Percentiles rank a stretch among this genome's conserved stretches.
Evolutionary conservation across 73 alveolate genomes (phyloP).

Genomic region (Paramecium primaurelia): DNA sequence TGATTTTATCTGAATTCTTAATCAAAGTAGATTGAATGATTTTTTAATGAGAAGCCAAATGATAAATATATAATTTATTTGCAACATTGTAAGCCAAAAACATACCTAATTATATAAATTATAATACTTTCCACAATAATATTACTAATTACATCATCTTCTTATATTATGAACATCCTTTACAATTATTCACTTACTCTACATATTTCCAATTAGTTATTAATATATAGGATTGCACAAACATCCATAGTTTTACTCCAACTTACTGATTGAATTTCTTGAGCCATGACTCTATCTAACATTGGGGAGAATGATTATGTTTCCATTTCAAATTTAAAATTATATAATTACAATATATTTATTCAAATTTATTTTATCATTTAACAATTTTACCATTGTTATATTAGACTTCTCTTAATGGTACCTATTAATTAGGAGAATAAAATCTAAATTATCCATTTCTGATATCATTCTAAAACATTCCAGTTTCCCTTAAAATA

Average conservation of each 20-base stretch:
- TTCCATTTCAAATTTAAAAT: slow-evolving; percentile 34
- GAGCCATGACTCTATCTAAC: slow-evolving; percentile 9
- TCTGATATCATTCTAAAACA: background rate
- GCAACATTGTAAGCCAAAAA: background rate
- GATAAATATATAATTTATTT: background rate
- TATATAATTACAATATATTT: background rate
- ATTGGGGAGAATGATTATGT: background rate
- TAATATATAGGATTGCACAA: slow-evolving; percentile 1
- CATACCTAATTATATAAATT: background rate
- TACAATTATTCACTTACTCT: slow-evolving; percentile 40
- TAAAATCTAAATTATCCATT: background rate
- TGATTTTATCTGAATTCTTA: background rate
- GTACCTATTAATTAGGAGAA: background rate
- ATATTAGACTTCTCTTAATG: background rate
- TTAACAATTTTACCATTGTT: background rate
- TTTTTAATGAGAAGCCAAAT: slow-evolving; percentile 25
- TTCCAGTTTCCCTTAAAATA: background rate
- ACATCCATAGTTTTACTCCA: slow-evolving; percentile 53
- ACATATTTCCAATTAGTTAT: background rate
- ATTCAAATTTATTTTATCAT: background rate
- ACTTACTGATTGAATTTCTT: slow-evolving; percentile 1
- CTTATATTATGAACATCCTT: slow-evolving; percentile 10
- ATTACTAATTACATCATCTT: background rate
- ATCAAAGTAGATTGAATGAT: background rate
- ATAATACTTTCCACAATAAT: slow-evolving; percentile 1